Percentiles rank a stretch among this genome's conserved stretches.
Conservation (phyloP, 2,329 filamentous ascomycete genomes). For the Cordyceps javanica region DNA sequence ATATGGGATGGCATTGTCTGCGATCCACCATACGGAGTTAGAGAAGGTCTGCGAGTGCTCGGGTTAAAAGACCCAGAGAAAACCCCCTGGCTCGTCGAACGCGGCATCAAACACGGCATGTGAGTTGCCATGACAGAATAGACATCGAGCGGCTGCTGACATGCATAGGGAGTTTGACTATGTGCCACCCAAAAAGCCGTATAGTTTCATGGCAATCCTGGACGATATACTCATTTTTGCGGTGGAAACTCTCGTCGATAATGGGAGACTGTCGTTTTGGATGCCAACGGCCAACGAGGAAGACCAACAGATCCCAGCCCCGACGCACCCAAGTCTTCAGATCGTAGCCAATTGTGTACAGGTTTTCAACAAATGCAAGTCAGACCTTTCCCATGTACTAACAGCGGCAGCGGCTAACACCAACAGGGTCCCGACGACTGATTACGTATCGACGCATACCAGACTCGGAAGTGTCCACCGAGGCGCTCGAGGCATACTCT, state of each 20-base stretch:
- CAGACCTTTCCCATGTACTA: not conserved
- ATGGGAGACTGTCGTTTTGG: slow-evolving; percentile 86
- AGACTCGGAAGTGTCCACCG: slow-evolving; percentile 47
- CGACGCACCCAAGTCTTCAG: slow-evolving; percentile 68
- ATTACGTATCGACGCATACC: slow-evolving; percentile 75
- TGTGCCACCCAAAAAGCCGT: slow-evolving; percentile 83
- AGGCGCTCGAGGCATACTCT: slow-evolving; percentile 33
- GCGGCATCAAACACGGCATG: slow-evolving; percentile 64
- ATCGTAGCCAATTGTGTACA: slow-evolving; percentile 75
- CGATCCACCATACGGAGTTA: slow-evolving; percentile 91
- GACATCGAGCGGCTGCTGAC: slow-evolving; percentile 15
- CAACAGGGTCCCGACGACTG: slow-evolving; percentile 73
- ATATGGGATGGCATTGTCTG: slow-evolving; percentile 88
- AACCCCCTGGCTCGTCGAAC: slow-evolving; percentile 54
- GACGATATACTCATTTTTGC: slow-evolving; percentile 85
- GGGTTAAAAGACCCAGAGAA: slow-evolving; percentile 65
- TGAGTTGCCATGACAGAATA: slow-evolving; percentile 34
- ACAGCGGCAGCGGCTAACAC: slow-evolving; percentile 13
- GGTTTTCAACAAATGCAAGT: slow-evolving; percentile 80
- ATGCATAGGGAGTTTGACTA: slow-evolving; percentile 46
- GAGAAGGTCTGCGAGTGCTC: slow-evolving; percentile 84
- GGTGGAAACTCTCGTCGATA: slow-evolving; percentile 65
- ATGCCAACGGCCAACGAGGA: slow-evolving; percentile 87
- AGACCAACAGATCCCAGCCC: slow-evolving; percentile 68
- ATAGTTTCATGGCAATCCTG: slow-evolving; percentile 85